Percentiles rank a stretch among this genome's conserved stretches.
Evolutionary conservation across 805 yeast species (phyloP).

Genomic region (Priceomyces medius): DNA sequence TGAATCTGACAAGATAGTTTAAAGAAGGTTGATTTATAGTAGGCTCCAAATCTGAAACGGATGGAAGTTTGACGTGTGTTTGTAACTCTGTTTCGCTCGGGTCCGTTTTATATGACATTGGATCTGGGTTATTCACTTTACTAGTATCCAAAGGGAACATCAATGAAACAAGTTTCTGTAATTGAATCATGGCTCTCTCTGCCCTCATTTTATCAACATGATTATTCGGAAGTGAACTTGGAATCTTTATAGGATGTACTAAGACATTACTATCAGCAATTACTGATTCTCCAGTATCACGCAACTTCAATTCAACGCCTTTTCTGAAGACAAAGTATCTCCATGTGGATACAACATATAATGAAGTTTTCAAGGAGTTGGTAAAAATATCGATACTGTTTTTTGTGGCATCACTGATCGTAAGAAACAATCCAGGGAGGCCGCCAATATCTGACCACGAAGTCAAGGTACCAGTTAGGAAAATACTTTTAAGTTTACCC

Average conservation of each 20-base stretch:
- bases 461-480: slow-evolving; percentile 69
- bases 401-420: slow-evolving; percentile 76
- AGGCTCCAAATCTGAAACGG: slow-evolving; percentile 19
- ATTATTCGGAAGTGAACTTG: background rate
- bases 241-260: slow-evolving; percentile 38
- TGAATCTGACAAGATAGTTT: slow-evolving; percentile 65
- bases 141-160: slow-evolving; percentile 60
- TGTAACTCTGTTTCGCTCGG: slow-evolving; percentile 38
- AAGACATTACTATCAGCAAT: slow-evolving; percentile 37
- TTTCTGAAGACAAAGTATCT: slow-evolving; percentile 81
- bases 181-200: slow-evolving; percentile 12
- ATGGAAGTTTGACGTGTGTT: slow-evolving; percentile 35
- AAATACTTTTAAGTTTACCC: slow-evolving; percentile 61
- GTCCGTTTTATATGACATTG: slow-evolving; percentile 37
- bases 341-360: slow-evolving; percentile 74
- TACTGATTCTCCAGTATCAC: slow-evolving; percentile 27
- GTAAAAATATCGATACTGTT: slow-evolving; percentile 54
- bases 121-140: slow-evolving; percentile 35
- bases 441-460: slow-evolving; percentile 87
- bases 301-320: slow-evolving; percentile 53
- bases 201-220: slow-evolving; percentile 3
- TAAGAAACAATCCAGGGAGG: slow-evolving; percentile 81
- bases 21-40: slow-evolving; percentile 47
- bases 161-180: slow-evolving; percentile 41
- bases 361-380: slow-evolving; percentile 29